These are phyloP conservation scores for Mycena vitilis DNA, from an alignment of 768 basidiomycete species.

Conservation along the genomic window DNA sequence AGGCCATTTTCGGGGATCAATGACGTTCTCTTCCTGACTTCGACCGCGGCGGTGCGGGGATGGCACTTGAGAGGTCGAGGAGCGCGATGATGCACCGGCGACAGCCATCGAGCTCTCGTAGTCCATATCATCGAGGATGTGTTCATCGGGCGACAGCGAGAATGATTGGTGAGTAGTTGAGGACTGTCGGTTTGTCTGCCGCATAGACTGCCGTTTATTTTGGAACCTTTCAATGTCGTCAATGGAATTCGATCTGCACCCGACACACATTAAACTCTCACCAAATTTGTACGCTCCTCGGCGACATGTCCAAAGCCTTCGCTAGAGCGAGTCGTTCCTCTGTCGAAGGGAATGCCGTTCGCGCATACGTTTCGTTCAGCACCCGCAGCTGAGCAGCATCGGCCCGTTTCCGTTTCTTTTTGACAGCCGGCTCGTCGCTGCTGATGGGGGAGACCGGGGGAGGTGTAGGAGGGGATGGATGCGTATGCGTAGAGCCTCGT, in stretches of 20 bases:
- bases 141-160: constrained; percentile 52
- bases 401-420: constrained; percentile 90
- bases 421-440: constrained; percentile 76
- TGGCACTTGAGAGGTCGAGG: constrained; percentile 45
- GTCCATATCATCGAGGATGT: constrained; percentile 54
- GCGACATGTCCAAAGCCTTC: constrained; percentile 83
- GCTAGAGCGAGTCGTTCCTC: constrained; percentile 86
- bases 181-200: constrained; percentile 79
- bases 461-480: constrained; percentile 48
- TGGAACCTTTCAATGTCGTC: constrained; percentile 73
- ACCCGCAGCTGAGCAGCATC: constrained; percentile 84
- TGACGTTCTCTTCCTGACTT: constrained; percentile 50
- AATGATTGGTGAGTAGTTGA: constrained; percentile 65
- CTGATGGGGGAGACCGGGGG: constrained; percentile 60
- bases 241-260: constrained; percentile 29
- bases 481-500: constrained; percentile 44
- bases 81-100: constrained; percentile 44
- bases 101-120: constrained; percentile 47
- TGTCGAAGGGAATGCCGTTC: constrained; percentile 89
- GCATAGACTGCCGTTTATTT: constrained; percentile 87
- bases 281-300: constrained; percentile 91
- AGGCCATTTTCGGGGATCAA: constrained; percentile 64
- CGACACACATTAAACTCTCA: constrained; percentile 47
- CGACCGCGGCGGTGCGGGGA: constrained; percentile 58
- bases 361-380: constrained; percentile 81